A percentile compares a stretch with the other conserved stretches of the same genome.
Evolutionary conservation across 192 early-diverging fungal species (phyloP).

Genomic region (Podila verticillata): DNA sequence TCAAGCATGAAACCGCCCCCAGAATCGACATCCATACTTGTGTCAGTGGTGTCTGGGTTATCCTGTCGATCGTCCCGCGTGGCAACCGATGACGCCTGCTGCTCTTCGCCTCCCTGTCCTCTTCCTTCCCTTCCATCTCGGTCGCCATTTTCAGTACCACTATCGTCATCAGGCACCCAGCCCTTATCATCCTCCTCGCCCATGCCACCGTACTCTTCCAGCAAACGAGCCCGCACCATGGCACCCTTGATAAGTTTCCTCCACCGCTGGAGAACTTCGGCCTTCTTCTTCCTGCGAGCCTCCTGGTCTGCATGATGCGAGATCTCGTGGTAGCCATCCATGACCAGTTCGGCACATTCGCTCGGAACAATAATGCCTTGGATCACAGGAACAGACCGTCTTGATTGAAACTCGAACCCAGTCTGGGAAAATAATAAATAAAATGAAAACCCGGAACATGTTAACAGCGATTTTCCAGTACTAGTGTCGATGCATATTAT

Average conservation of each 20-base stretch:
- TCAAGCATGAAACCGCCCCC: conserved; percentile 39
- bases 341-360: conserved; percentile 64
- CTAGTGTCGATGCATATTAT: conserved; percentile 1
- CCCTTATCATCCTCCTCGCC: conserved; percentile 9
- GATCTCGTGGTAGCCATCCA: conserved; percentile 59
- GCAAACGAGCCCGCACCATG: conserved; percentile 61
- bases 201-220: conserved; percentile 62
- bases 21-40: conserved; percentile 6
- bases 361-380: conserved; percentile 76
- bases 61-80: background rate
- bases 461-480: background rate
- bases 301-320: conserved; percentile 38
- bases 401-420: conserved; percentile 76
- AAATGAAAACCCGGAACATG: background rate
- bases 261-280: conserved; percentile 62
- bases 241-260: conserved; percentile 61
- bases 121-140: conserved; percentile 4
- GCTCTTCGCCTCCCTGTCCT: background rate
- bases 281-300: conserved; percentile 52
- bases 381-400: conserved; percentile 67
- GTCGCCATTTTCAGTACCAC: background rate
- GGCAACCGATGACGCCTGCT: no score
- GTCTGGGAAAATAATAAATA: conserved; percentile 51
- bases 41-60: background rate
- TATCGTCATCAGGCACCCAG: conserved; percentile 19